phyloP scores from a whole-genome alignment of 176 grass and related monocot species.

The Alopecurus myosuroides region DNA sequence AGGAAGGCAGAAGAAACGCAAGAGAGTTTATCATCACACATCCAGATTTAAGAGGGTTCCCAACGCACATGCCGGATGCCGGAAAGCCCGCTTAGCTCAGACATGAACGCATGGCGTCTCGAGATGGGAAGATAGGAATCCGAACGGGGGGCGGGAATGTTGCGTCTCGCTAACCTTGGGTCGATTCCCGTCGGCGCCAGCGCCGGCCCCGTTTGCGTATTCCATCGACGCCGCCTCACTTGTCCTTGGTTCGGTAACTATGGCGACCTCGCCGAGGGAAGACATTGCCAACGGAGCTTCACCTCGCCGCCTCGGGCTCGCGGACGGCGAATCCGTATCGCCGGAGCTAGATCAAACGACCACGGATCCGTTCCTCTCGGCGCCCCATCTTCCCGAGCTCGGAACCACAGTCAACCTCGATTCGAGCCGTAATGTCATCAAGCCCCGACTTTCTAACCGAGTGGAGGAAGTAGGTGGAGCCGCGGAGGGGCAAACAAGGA shows the following conservation, averaged over 20 bases:
- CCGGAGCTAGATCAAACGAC: too few relatives aligned
- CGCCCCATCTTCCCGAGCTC: too few relatives aligned
- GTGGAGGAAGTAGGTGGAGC: too few relatives aligned
- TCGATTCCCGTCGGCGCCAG: background rate
- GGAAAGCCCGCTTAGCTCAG: conserved; percentile 1
- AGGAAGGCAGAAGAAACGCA: background rate
- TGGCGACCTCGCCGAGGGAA: background rate
- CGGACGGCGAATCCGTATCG: too few relatives aligned
- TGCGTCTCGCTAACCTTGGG: conserved; percentile 5
- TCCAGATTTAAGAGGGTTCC: background rate
- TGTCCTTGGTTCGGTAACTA: background rate
- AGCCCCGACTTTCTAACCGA: too few relatives aligned
- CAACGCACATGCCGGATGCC: background rate
- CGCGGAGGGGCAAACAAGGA: too few relatives aligned
- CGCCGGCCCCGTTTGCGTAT: background rate
- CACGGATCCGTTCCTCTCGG: too few relatives aligned
- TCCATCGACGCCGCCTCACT: background rate
- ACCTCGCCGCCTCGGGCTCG: too few relatives aligned
- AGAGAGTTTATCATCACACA: background rate
- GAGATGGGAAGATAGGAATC: background rate
- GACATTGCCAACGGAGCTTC: background rate
- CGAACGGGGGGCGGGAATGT: background rate
- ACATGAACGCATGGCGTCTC: background rate
- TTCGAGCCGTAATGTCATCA: too few relatives aligned
- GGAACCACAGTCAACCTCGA: too few relatives aligned